phyloP scores from a whole-genome alignment of 805 yeast genomes.

The Candida germanica region DNA sequence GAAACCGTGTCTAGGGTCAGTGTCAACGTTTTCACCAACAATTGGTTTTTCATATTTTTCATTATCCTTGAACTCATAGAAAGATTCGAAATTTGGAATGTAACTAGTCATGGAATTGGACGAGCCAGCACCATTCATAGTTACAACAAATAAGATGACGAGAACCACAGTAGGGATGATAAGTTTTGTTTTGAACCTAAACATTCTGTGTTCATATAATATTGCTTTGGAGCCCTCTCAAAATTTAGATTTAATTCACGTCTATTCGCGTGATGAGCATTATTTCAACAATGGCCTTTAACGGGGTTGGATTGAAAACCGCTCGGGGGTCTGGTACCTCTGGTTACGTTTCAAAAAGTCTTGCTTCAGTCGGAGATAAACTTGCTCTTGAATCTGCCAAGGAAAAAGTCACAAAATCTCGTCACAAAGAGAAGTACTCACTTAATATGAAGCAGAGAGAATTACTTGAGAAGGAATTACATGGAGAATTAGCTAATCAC shows the following conservation, averaged over 20 bases:
- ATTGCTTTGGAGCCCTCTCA: too few relatives aligned
- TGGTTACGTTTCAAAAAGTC: constrained; percentile 53
- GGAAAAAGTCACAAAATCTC: constrained; percentile 7
- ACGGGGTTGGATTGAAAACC: constrained; percentile 11
- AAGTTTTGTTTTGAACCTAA: neutral
- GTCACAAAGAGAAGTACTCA: neutral
- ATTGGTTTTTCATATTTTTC: constrained; percentile 10
- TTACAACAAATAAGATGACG: neutral
- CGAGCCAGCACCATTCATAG: neutral
- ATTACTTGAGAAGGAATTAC: constrained; percentile 15
- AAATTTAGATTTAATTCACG: too few relatives aligned
- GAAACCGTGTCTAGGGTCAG: constrained; percentile 20
- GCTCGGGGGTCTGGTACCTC: constrained; percentile 65
- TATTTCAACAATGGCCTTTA: constrained; percentile 7
- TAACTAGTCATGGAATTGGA: neutral
- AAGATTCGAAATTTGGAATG: neutral
- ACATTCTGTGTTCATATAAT: too few relatives aligned
- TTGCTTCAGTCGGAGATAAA: constrained; percentile 20
- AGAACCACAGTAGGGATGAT: neutral
- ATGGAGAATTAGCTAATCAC: constrained; percentile 30
- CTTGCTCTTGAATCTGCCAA: constrained; percentile 21
- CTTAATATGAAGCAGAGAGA: constrained; percentile 12
- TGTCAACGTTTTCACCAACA: constrained; percentile 11
- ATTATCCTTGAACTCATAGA: constrained; percentile 1
- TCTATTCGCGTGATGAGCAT: too few relatives aligned